Percentiles rank a stretch among this genome's conserved stretches.
These are phyloP conservation scores for Tetradesmus obliquus DNA, from an alignment of 139 green algal genomes.

Conservation along the genomic window DNA sequence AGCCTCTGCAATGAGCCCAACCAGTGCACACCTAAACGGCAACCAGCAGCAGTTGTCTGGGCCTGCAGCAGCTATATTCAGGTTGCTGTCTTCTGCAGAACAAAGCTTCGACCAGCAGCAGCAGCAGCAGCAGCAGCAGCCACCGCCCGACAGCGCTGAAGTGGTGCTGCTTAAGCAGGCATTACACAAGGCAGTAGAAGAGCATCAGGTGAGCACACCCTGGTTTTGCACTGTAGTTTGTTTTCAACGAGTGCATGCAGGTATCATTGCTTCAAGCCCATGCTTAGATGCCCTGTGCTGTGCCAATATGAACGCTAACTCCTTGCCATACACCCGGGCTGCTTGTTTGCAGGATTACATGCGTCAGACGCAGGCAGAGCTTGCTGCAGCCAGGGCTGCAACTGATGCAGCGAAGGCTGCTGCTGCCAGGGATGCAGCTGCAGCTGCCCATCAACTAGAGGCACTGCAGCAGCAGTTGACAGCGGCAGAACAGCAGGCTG, in stretches of 20 bases:
- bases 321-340: neutral
- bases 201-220: constrained; percentile 11
- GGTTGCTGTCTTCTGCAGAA: neutral
- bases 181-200: neutral
- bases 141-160: neutral
- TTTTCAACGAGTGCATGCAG: neutral
- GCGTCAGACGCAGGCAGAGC: neutral
- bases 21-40: neutral
- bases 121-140: neutral
- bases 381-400: neutral
- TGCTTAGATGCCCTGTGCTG: neutral
- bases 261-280: neutral
- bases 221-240: neutral
- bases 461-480: neutral
- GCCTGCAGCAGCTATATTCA: neutral
- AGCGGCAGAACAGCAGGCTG: constrained; percentile 7
- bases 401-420: neutral
- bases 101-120: neutral
- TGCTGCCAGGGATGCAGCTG: neutral
- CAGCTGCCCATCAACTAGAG: neutral
- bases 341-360: constrained; percentile 11
- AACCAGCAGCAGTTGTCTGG: neutral
- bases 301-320: neutral
- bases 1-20: neutral
- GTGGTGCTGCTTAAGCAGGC: neutral